Evolutionary conservation across 306 rosid species (phyloP).

Genomic region (Trifolium subterraneum): DNA sequence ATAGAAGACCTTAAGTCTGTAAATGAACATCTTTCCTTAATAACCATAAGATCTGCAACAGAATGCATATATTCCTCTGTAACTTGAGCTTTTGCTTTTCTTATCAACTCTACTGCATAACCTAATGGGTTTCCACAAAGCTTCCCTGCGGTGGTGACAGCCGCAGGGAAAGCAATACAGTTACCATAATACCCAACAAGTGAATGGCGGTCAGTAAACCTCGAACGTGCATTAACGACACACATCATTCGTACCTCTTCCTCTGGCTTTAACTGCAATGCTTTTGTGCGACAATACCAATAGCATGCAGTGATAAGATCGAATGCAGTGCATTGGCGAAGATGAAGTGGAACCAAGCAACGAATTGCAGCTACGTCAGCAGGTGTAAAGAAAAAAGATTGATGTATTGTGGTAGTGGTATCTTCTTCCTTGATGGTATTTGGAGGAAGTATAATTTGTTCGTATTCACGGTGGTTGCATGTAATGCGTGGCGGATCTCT

Average conservation of each 20-base stretch:
- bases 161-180: background rate
- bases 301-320: constrained; percentile 38
- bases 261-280: constrained; percentile 25
- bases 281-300: constrained; percentile 40
- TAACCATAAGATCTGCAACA: constrained; percentile 42
- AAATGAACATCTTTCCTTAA: constrained; percentile 16
- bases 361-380: background rate
- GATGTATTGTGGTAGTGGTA: background rate
- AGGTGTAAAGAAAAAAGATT: constrained; percentile 38
- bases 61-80: constrained; percentile 51
- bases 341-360: constrained; percentile 17
- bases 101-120: constrained; percentile 36
- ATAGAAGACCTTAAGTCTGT: background rate
- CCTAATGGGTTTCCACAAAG: constrained; percentile 29
- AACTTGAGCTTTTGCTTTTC: constrained; percentile 39
- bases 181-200: constrained; percentile 45
- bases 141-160: constrained; percentile 8
- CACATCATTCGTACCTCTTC: constrained; percentile 30
- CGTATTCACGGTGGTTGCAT: constrained; percentile 26
- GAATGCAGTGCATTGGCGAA: constrained; percentile 26
- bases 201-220: background rate
- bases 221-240: background rate
- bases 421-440: background rate
- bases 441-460: background rate
- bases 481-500: constrained; percentile 36